A percentile compares a stretch with the other conserved stretches of the same genome.
phyloP scores from a whole-genome alignment of 2,329 filamentous ascomycete species.

The Colletotrichum lupini region DNA sequence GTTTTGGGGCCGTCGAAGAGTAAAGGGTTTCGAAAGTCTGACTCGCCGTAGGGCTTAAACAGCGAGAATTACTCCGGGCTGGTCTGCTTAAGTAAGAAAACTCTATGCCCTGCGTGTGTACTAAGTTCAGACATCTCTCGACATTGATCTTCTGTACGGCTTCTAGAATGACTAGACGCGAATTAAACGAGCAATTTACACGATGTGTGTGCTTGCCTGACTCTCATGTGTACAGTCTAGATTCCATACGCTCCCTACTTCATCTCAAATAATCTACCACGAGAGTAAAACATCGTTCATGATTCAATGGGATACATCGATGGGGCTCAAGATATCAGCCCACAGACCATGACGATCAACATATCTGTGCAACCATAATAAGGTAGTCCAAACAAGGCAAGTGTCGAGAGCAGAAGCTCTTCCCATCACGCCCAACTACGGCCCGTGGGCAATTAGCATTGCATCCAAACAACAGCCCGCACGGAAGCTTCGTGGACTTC shows the following conservation, averaged over 20 bases:
- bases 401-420: not conserved
- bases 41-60: not conserved
- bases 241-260: not conserved
- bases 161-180: not conserved
- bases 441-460: not conserved
- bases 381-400: not conserved
- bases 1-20: not conserved
- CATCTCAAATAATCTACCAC: not conserved
- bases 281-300: not conserved
- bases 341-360: not conserved
- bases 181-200: not conserved
- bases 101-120: not conserved
- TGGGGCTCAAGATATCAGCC: not conserved
- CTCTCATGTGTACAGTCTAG: not conserved
- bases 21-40: not conserved
- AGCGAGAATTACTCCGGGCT: not conserved
- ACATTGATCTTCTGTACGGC: not conserved
- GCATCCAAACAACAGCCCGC: not conserved
- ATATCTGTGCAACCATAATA: not conserved
- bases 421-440: not conserved
- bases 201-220: not conserved
- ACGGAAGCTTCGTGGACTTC: not conserved
- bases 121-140: not conserved
- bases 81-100: not conserved
- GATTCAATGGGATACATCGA: not conserved